A percentile compares a stretch with the other conserved stretches of the same genome.
These are phyloP conservation scores for Hypoxylon sp. DNA, from an alignment of 2,329 filamentous ascomycete species.

Conservation along the genomic window DNA sequence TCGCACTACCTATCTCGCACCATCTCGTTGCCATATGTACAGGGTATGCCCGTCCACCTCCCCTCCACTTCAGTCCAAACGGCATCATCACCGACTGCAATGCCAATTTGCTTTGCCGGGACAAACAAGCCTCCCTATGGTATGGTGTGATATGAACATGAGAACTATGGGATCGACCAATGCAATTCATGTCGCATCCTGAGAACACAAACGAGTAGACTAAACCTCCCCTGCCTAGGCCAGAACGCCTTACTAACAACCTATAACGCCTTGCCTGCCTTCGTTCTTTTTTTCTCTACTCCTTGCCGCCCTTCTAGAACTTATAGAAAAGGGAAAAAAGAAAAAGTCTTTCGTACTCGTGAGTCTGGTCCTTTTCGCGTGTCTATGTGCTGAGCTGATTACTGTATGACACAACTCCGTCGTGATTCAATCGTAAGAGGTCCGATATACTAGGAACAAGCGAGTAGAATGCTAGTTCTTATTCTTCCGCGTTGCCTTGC, in stretches of 20 bases:
- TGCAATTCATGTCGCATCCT: constrained; percentile 3
- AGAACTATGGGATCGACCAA: background rate
- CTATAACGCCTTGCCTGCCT: constrained; percentile 22
- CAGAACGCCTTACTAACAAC: background rate
- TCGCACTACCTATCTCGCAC: background rate
- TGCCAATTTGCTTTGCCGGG: constrained; percentile 11
- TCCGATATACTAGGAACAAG: background rate
- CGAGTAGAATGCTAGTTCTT: constrained; percentile 28
- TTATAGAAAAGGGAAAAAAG: constrained; percentile 9
- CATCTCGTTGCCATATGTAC: constrained; percentile 6
- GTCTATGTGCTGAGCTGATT: constrained; percentile 18
- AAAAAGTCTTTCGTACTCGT: constrained; percentile 14
- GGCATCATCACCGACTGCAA: background rate
- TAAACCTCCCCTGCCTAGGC: background rate
- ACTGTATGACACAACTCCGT: background rate
- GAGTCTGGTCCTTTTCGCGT: constrained; percentile 8
- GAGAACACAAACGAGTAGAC: constrained; percentile 11
- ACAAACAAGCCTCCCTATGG: constrained; percentile 5
- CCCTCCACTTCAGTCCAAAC: background rate
- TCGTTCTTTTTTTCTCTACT: constrained; percentile 29
- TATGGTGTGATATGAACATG: background rate
- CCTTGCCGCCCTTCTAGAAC: constrained; percentile 14
- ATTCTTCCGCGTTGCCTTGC: constrained; percentile 65
- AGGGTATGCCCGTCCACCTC: background rate
- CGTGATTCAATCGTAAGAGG: constrained; percentile 3